A percentile compares a stretch with the other conserved stretches of the same genome.
phyloP scores from a whole-genome alignment of 768 basidiomycete genomes.

The Stropharia rugosoannulata region DNA sequence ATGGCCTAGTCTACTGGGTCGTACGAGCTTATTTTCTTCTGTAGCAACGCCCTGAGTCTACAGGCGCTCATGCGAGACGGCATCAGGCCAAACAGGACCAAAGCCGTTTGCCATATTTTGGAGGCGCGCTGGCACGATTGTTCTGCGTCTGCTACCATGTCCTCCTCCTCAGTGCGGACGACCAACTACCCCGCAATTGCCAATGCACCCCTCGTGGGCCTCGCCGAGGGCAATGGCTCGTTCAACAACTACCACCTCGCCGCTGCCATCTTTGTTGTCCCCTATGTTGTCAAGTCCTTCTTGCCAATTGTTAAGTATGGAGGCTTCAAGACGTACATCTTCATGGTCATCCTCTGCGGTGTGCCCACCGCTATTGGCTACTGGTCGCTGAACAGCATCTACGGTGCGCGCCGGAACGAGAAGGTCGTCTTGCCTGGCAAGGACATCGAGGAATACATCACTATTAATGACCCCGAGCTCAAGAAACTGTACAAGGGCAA shows the following conservation, averaged over 20 bases:
- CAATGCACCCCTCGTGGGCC: conserved; percentile 79
- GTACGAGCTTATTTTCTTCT: too few species aligned
- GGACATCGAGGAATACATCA: conserved; percentile 87
- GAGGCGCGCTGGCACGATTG: conserved; percentile 17
- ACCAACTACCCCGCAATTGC: conserved; percentile 79
- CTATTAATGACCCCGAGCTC: conserved; percentile 82
- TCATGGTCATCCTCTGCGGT: conserved; percentile 74
- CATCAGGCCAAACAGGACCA: conserved; percentile 26
- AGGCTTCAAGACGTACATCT: conserved; percentile 83
- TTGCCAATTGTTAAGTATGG: conserved; percentile 81
- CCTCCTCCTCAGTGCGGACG: conserved; percentile 47
- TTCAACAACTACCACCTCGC: conserved; percentile 85
- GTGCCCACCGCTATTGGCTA: conserved; percentile 80
- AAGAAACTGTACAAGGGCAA: conserved; percentile 77
- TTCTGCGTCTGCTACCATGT: conserved; percentile 27
- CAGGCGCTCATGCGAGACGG: background rate
- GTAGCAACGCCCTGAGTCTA: too few species aligned
- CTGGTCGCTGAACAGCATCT: conserved; percentile 86
- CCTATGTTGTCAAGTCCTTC: conserved; percentile 81
- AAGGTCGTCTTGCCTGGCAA: conserved; percentile 84
- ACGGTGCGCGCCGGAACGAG: conserved; percentile 79
- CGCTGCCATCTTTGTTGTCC: conserved; percentile 71
- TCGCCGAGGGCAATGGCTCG: conserved; percentile 82
- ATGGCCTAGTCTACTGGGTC: too few species aligned
- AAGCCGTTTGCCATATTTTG: conserved; percentile 18